Conservation (phyloP, 2,329 filamentous ascomycete genomes). For the Neopestalotiopsis clavispora region DNA sequence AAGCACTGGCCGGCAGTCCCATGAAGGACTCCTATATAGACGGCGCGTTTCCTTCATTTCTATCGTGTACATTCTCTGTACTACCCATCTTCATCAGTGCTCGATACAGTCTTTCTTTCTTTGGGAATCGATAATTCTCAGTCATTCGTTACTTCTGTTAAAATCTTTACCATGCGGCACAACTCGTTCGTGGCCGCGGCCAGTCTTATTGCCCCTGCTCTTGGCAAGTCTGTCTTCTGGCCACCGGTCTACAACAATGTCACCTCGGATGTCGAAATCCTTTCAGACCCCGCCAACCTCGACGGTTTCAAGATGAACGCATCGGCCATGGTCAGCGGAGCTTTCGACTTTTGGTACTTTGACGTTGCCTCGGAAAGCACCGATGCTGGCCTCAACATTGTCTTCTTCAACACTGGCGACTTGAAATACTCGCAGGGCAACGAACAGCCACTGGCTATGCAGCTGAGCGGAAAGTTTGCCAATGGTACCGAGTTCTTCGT, state of each 20-base stretch:
- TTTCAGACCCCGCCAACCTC: not conserved
- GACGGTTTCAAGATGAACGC: slow-evolving; percentile 3
- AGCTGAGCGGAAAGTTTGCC: slow-evolving; percentile 2
- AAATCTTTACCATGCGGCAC: not conserved
- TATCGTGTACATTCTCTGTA: too few relatives aligned
- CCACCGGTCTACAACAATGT: not conserved
- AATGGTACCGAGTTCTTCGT: slow-evolving; percentile 4
- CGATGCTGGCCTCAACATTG: not conserved
- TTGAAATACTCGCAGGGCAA: not conserved
- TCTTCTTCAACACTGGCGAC: slow-evolving; percentile 13
- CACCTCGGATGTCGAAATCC: not conserved
- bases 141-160: not conserved
- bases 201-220: not conserved
- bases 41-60: too few relatives aligned
- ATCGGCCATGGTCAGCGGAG: not conserved
- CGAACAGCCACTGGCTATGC: not conserved
- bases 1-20: too few relatives aligned
- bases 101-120: not conserved
- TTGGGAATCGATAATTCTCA: not conserved
- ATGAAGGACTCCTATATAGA: too few relatives aligned
- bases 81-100: too few relatives aligned
- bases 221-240: not conserved
- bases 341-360: slow-evolving; percentile 3
- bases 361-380: not conserved
- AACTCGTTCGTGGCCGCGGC: not conserved